Conservation (phyloP, 2,329 filamentous ascomycete species). For the Alternaria infectoria region DNA sequence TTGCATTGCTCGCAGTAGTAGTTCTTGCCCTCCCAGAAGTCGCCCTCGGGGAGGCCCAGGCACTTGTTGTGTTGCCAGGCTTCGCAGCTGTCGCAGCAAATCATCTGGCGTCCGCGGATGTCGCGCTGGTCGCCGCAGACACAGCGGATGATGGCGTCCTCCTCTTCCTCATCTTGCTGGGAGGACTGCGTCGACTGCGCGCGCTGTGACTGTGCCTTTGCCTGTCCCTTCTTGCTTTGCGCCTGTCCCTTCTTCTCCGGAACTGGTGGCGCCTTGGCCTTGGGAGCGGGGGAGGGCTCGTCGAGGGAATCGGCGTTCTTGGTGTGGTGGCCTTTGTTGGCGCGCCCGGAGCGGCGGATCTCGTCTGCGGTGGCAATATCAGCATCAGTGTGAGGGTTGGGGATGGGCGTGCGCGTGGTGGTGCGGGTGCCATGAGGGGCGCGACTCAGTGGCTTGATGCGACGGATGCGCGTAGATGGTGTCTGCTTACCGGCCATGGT, state of each 20-base stretch:
- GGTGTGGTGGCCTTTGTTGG: slow-evolving; percentile 94
- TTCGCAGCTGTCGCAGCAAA: slow-evolving; percentile 89
- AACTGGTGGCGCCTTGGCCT: slow-evolving; percentile 54
- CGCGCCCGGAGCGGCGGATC: slow-evolving; percentile 90
- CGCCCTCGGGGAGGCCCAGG: slow-evolving; percentile 79
- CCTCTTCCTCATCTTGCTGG: slow-evolving; percentile 49
- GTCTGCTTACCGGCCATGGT: slow-evolving; percentile 68
- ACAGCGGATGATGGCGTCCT: slow-evolving; percentile 83
- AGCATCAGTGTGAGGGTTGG: slow-evolving; percentile 27
- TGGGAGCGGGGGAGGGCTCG: slow-evolving; percentile 52
- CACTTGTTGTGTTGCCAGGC: slow-evolving; percentile 99
- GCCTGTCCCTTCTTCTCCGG: slow-evolving; percentile 48
- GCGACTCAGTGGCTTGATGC: slow-evolving; percentile 4
- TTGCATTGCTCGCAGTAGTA: slow-evolving; percentile 94
- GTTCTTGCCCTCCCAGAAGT: slow-evolving; percentile 56
- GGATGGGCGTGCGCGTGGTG: slow-evolving; percentile 15
- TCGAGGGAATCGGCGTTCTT: slow-evolving; percentile 74
- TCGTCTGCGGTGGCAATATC: slow-evolving; percentile 64
- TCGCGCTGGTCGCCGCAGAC: slow-evolving; percentile 84
- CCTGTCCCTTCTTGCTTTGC: slow-evolving; percentile 52
- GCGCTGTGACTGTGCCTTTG: slow-evolving; percentile 50
- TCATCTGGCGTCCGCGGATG: slow-evolving; percentile 89
- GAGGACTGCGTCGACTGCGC: slow-evolving; percentile 35
- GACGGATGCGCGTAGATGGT: slow-evolving; percentile 26
- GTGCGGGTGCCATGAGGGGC: slow-evolving; percentile 4